phyloP scores from a whole-genome alignment of 2,329 filamentous ascomycete species.

The Mollisia scopiformis region DNA sequence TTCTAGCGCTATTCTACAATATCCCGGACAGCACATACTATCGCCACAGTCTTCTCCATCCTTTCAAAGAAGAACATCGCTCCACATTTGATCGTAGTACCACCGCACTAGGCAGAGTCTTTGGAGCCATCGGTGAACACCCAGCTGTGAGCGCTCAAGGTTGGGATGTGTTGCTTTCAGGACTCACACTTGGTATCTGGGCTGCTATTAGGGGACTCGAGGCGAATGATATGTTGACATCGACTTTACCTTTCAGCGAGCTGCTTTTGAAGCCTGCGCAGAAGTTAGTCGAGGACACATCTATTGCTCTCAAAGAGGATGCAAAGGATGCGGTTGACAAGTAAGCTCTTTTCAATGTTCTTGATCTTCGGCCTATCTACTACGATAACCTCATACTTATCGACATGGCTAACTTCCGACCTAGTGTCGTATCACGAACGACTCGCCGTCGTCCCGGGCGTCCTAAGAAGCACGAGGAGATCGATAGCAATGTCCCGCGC shows the following conservation, averaged over 20 bases:
- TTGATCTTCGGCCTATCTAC: too few species aligned
- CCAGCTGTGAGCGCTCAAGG: constrained; percentile 59
- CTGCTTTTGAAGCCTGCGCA: constrained; percentile 8
- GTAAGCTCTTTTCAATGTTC: constrained; percentile 7
- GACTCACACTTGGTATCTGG: constrained; percentile 58
- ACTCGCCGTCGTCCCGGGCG: constrained; percentile 18
- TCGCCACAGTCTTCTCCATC: constrained; percentile 49
- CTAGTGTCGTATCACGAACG: neutral
- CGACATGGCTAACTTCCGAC: neutral
- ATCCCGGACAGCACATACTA: constrained; percentile 51
- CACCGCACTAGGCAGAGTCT: constrained; percentile 48
- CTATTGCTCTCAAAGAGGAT: constrained; percentile 8
- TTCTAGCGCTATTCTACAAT: constrained; percentile 48
- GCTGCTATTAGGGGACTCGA: constrained; percentile 56
- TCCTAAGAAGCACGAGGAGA: constrained; percentile 17
- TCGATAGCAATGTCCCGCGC: neutral
- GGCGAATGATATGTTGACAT: constrained; percentile 50
- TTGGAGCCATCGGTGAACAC: constrained; percentile 56
- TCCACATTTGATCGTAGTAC: constrained; percentile 49
- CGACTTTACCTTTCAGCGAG: constrained; percentile 40
- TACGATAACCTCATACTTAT: neutral
- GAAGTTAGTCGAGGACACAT: constrained; percentile 6
- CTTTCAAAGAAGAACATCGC: constrained; percentile 49
- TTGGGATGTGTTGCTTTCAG: constrained; percentile 61
- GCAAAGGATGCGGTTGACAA: neutral